Base-by-base conservation (phyloP, 306 rosid genomes). In the Cercis canadensis region DNA sequence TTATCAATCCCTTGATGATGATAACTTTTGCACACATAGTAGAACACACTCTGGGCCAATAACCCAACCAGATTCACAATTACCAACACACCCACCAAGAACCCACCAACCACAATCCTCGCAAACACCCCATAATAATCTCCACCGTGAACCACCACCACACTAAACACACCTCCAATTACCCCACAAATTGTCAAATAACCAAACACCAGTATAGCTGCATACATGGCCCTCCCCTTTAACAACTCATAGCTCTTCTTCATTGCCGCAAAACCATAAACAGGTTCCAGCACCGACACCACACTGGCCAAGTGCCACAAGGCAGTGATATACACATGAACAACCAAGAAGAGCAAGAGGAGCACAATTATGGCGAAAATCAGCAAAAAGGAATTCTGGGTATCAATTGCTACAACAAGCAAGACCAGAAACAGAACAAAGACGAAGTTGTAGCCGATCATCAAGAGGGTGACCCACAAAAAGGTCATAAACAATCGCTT, bases 1-100 rank as follows among this genome's bases (percentile, higher is more conserved):
- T 91, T 94, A 73, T 94, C 97, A 69, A 94, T 94, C 24, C 91
- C 97, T 62, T 94, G 97, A 40, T 86, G 96, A 75, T 94, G 99
- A 53, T 74, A 85, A 69, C 99, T 94, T 77, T 94, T 94, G 74
- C 97, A 94, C 4, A 94, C 96, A 67, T 94, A 89, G 83, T 94
- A 94, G 74, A 91, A 89, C 75, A 94, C 97, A 51, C 99, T 94
- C 83, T 94, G 97, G 57, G 85, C 86, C 53, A 94, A 57, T 75
- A 94, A 80, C 13, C 99, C 99, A 36, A 95, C 89, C 73, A 95
- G 73, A 11, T 91, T 91, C 11, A 95, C 97, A 75, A 91, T 83
- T 15, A 94, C 97, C 81, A 94, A 75, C n/a, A 89, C 79, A 5
- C 97, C 92, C 13, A 94, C 96, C 51, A 94, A 67, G 51, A 94